phyloP scores from a whole-genome alignment of 768 basidiomycete genomes.

The Lactifluus hygrophoroides region DNA sequence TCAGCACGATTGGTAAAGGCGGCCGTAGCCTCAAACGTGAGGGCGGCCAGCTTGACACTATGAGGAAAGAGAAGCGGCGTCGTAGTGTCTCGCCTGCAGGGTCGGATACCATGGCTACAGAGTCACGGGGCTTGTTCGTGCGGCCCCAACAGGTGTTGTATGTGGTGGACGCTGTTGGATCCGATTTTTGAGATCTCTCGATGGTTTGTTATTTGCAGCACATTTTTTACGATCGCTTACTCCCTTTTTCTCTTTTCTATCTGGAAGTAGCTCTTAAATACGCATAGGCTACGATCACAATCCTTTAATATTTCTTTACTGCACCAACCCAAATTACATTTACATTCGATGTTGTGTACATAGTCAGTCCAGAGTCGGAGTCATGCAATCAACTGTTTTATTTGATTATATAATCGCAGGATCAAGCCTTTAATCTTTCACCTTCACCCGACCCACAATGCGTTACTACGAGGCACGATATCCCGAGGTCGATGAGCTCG shows the following conservation, averaged over 20 bases:
- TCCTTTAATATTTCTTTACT: conserved; percentile 2
- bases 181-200: conserved; percentile 14
- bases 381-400: background rate
- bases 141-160: conserved; percentile 81
- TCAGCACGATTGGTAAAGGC: conserved; percentile 30
- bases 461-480: conserved; percentile 91
- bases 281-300: conserved; percentile 10
- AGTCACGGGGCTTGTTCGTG: conserved; percentile 72
- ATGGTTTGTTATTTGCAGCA: background rate
- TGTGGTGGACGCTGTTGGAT: conserved; percentile 70
- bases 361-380: background rate
- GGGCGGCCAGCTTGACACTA: conserved; percentile 42
- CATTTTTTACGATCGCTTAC: conserved; percentile 2
- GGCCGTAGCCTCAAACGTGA: conserved; percentile 39
- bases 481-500: conserved; percentile 94
- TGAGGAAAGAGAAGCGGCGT: conserved; percentile 47
- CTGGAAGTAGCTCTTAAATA: background rate
- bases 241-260: background rate
- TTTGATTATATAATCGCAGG: conserved; percentile 1
- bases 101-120: conserved; percentile 48
- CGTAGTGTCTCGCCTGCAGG: conserved; percentile 59
- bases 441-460: conserved; percentile 36
- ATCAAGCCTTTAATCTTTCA: background rate
- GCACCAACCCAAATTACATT: too few relatives aligned
- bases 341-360: too few relatives aligned